Conservation (phyloP, 2,329 filamentous ascomycete species). For the Colletotrichum musae region DNA sequence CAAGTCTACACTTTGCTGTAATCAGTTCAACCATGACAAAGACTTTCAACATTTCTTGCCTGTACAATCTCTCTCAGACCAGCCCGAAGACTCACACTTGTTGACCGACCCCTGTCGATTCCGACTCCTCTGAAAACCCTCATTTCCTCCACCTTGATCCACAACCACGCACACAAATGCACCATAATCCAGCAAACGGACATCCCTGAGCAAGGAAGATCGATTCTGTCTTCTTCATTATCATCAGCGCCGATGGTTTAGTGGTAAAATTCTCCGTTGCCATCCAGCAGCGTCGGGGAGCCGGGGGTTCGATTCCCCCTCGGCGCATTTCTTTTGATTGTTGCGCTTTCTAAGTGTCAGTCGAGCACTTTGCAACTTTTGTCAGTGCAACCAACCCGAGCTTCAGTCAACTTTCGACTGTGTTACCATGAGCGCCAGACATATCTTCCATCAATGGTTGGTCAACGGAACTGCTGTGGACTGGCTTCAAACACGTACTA, state of each 20-base stretch:
- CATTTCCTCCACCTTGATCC: not conserved
- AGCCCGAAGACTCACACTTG: not conserved
- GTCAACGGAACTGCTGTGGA: no score
- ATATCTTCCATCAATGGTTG: no score
- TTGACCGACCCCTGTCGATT: not conserved
- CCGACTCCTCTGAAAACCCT: not conserved
- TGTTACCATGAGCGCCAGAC: no score
- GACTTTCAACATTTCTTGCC: no score
- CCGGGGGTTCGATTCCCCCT: slow-evolving; percentile 38
- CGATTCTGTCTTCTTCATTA: not conserved
- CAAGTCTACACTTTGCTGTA: no score
- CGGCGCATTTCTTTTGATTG: slow-evolving; percentile 16
- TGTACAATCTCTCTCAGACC: not conserved
- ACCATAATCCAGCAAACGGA: rapidly evolving
- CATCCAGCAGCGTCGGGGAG: slow-evolving; percentile 35
- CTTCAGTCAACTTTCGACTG: not conserved
- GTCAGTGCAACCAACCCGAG: not conserved
- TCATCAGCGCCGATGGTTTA: slow-evolving; percentile 34
- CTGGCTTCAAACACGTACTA: no score
- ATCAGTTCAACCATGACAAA: not conserved
- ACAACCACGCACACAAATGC: not conserved
- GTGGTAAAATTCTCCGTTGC: slow-evolving; percentile 39
- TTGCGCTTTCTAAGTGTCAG: not conserved
- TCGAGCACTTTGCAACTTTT: not conserved
- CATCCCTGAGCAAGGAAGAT: no score